A percentile compares a stretch with the other conserved stretches of the same genome.
These are phyloP conservation scores for Lagenidium giganteum DNA, from an alignment of 352 stramenopile species.

Conservation along the genomic window DNA sequence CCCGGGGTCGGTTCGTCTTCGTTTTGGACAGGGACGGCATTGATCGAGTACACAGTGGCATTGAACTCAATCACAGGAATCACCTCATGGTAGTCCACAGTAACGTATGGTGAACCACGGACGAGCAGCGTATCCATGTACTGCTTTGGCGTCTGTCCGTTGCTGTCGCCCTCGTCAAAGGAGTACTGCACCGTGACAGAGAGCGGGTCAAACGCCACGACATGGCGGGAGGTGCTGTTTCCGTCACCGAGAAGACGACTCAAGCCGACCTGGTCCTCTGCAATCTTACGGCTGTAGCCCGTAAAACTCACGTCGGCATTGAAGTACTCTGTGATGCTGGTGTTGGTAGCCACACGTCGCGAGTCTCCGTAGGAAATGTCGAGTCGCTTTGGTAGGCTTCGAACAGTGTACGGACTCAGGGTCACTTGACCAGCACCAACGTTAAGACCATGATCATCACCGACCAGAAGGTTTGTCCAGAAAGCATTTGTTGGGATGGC, in stretches of 20 bases:
- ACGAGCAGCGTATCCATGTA: constrained; percentile 52
- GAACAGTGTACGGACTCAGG: constrained; percentile 79
- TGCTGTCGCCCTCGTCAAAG: constrained; percentile 17
- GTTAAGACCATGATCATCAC: constrained; percentile 67
- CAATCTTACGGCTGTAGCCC: constrained; percentile 38
- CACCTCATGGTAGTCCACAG: constrained; percentile 67
- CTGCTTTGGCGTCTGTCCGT: constrained; percentile 19
- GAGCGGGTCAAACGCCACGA: constrained; percentile 64
- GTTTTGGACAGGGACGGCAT: constrained; percentile 33
- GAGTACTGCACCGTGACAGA: constrained; percentile 63
- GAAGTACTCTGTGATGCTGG: constrained; percentile 76
- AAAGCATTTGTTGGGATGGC: constrained; percentile 86
- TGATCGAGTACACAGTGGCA: constrained; percentile 47
- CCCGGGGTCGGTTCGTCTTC: constrained; percentile 14
- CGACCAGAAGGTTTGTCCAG: constrained; percentile 87
- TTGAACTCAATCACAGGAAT: constrained; percentile 73
- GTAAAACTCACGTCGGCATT: constrained; percentile 70
- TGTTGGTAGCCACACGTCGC: constrained; percentile 54
- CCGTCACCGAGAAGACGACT: constrained; percentile 45
- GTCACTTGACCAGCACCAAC: constrained; percentile 68
- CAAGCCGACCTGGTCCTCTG: constrained; percentile 6
- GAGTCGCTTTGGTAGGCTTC: constrained; percentile 53
- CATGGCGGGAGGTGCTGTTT: constrained; percentile 55
- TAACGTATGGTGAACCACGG: constrained; percentile 74
- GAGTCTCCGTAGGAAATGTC: constrained; percentile 83